Base-by-base conservation (phyloP, 805 yeast species). In the Dipodascus albidus region DNA sequence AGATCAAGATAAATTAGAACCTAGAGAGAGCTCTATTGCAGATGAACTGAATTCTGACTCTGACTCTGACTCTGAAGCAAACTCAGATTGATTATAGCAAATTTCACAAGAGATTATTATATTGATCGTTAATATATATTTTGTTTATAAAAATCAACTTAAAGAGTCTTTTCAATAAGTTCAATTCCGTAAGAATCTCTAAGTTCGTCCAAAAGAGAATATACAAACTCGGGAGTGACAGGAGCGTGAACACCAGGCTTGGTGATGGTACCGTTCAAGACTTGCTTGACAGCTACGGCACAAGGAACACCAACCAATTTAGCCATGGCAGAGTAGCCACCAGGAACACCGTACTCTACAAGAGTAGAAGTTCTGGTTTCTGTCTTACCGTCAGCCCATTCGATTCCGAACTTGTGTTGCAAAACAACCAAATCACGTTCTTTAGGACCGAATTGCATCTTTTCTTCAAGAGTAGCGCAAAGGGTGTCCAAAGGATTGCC, bases 251-350 rank as follows among this genome's bases (percentile, higher is more conserved):
- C 77, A 62, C 99, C 99, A 54, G 88, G 87, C 57, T 75, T 79
- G 62, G 78, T 77, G 64, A 81, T 77, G 54, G 83, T 80, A 60
- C 96, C 96, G 61, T 85, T 81, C 64, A 93, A 78, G 58, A 93
- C 85, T 71, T 86, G 84, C 73, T 81, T 81, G 55, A 85, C 77
- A 27, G 98, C 99, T 69, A 93, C 95, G 53, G 96, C 96, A 74
- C 96, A 91, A 61, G 99, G 99, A 59, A 89, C 91, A 76, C 99
- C 99, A 53, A 93, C 99, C 59, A 87, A 80, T 70, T 91, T 90
- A 61, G 99, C 99, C 99, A 93, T 93, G 35, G 98, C 90, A 44
- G 96, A 85, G 82, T 91, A 93, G 53, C 93, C 91, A 57, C 90
- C 88, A 53, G 77, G 75, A 57, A 79, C 74, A 75, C 99, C 99